Percentiles rank a stretch among this genome's conserved stretches.
Conservation (phyloP, 2,329 filamentous ascomycete genomes). For the Beauveria brongniartii region DNA sequence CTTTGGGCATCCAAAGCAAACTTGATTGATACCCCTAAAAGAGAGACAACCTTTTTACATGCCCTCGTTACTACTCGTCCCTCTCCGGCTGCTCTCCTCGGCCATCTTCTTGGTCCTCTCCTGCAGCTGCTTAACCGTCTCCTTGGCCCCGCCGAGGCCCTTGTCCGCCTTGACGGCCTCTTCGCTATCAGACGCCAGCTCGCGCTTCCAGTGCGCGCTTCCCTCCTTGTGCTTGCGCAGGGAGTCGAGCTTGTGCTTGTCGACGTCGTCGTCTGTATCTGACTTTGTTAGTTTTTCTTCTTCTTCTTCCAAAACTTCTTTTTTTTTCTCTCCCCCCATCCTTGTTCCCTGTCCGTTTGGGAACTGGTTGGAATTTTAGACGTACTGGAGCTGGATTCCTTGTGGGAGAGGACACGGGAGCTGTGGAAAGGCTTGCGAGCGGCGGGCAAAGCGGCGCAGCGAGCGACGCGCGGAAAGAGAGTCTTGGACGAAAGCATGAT, state of each 20-base stretch:
- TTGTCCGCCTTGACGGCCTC: conserved; percentile 63
- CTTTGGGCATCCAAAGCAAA: too few species aligned
- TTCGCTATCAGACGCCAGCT: conserved; percentile 72
- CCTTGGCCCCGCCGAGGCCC: conserved; percentile 15
- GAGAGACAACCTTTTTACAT: neutral
- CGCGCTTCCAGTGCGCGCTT: conserved; percentile 66
- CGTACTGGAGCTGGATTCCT: conserved; percentile 11
- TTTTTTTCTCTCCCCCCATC: too few species aligned
- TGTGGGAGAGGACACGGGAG: neutral
- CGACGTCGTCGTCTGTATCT: conserved; percentile 34
- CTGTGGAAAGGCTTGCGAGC: neutral
- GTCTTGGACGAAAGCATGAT: conserved; percentile 7
- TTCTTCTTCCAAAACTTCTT: too few species aligned
- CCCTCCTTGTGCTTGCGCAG: conserved; percentile 61
- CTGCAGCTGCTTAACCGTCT: conserved; percentile 43
- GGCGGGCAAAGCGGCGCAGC: neutral
- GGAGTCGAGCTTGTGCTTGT: conserved; percentile 54
- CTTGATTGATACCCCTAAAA: neutral
- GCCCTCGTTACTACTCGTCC: neutral
- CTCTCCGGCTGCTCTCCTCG: conserved; percentile 20
- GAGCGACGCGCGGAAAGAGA: neutral
- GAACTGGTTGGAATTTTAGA: neutral
- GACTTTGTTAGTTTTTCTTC: neutral
- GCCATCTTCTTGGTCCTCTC: conserved; percentile 49
- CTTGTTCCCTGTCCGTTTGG: too few species aligned